phyloP scores from a whole-genome alignment of 371 early-diverging fungal species.

The Mucor saturninus region DNA sequence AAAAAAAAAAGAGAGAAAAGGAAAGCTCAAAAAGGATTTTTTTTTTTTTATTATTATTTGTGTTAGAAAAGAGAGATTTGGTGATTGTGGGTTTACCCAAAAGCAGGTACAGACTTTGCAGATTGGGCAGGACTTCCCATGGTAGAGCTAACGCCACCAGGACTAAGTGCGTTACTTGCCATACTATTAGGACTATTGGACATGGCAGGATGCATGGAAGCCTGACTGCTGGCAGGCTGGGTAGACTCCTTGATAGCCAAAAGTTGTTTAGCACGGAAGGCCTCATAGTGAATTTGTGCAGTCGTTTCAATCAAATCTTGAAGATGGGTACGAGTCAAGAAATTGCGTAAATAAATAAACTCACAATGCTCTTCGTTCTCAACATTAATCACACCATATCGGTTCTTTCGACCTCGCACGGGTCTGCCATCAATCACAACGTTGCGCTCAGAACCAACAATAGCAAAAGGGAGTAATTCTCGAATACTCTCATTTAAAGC shows the following conservation, averaged over 20 bases:
- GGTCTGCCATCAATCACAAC: constrained; percentile 81
- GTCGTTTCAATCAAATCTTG: constrained; percentile 89
- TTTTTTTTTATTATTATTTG: not conserved
- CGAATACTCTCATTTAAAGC: constrained; percentile 76
- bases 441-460: constrained; percentile 85
- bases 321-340: constrained; percentile 84
- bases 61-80: not conserved
- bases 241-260: constrained; percentile 81
- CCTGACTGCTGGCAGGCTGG: constrained; percentile 32
- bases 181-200: constrained; percentile 28
- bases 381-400: constrained; percentile 75
- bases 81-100: not conserved
- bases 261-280: constrained; percentile 89
- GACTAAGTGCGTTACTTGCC: constrained; percentile 23
- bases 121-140: constrained; percentile 49
- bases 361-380: constrained; percentile 79
- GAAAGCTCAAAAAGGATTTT: not conserved
- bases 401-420: constrained; percentile 73
- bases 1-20: not conserved
- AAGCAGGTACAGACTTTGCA: constrained; percentile 26
- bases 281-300: constrained; percentile 85
- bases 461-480: constrained; percentile 82
- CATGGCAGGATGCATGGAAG: constrained; percentile 23
- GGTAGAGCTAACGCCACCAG: constrained; percentile 21
- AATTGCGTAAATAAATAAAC: constrained; percentile 84